Evolutionary conservation across 1,284 basidiomycete genomes (phyloP), one percentile per base, ranked within the genome.

Genomic region (Trichosporon inkin): DNA sequence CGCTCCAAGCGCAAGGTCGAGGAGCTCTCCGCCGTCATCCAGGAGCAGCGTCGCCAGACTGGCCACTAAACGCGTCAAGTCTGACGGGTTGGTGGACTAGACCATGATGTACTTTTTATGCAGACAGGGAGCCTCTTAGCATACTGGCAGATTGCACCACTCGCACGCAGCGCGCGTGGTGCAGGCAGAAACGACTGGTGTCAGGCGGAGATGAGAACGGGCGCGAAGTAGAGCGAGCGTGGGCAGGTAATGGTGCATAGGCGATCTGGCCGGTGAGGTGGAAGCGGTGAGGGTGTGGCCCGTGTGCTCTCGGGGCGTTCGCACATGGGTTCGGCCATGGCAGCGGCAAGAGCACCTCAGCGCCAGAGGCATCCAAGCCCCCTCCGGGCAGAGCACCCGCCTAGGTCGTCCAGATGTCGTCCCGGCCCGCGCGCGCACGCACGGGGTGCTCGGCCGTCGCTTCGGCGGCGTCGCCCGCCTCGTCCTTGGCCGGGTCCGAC

Each of bases 1-100:
- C 90, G 94, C 76, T 94, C 93, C 71, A 98, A 97, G 84, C 88
- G 91, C 83, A 97, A 97, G 86, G 81, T 96, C 77, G 93, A 97
- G 81, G 94, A 97, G 82, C 86, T 97, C 72, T 84, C 87, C 67
- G 85, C 75, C 63, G 86, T 96, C 78, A 95, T 97, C 82, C 89
- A 92, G 83, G 76, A 79, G 75, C 74, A 77, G 71, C 73, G 77
- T 69, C 75, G 78, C 69, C 74, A 75, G 62, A 67, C 78, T 69
- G 78, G 72, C 62, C 78, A 79, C 76, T 79, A 78, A 73, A 62
- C 68, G 34, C 51, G 40, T 58, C 56, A 36, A 32, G 41, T 40
- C 17, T 49, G 10, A 32, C 16, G 22, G 41, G 19, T 22, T 24
- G 28, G 44, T 49, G 14, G 13, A n/a, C 36, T 13, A 38, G 36